Conservation (phyloP, 1,284 basidiomycete genomes). For the Leccinum subatratum region DNA sequence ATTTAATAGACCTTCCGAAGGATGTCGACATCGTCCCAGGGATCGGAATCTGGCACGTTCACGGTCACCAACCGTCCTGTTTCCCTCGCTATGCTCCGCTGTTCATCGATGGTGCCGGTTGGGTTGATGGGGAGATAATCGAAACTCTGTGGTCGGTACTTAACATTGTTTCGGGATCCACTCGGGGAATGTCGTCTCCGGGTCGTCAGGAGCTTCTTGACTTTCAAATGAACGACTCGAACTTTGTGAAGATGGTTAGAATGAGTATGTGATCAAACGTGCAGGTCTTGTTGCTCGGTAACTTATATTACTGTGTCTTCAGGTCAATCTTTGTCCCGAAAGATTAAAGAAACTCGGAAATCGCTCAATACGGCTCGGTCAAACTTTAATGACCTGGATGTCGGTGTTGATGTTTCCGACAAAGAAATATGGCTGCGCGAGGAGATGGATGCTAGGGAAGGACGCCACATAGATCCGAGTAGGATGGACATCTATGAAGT, state of each 20-base stretch:
- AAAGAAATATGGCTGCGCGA: background rate
- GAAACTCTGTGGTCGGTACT: conserved; percentile 1
- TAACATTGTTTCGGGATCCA: background rate
- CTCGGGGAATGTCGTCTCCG: background rate
- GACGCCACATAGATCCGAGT: background rate
- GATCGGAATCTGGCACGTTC: conserved; percentile 17
- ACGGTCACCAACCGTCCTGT: conserved; percentile 11
- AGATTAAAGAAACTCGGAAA: background rate
- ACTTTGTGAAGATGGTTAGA: background rate
- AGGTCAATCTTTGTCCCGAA: background rate
- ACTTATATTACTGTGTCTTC: background rate
- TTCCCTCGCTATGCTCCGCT: conserved; percentile 4
- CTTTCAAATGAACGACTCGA: background rate
- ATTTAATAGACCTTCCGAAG: background rate
- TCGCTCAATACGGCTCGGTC: background rate
- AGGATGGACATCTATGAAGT: background rate
- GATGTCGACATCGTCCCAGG: background rate
- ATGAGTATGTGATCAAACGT: background rate
- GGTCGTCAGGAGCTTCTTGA: background rate
- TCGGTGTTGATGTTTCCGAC: background rate
- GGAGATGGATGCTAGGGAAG: background rate
- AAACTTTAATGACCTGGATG: background rate
- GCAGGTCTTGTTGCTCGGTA: background rate
- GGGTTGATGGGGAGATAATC: background rate
- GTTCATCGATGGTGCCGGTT: background rate